Percentiles rank a stretch among this genome's conserved stretches.
phyloP scores from a whole-genome alignment of 192 early-diverging fungal genomes.

The Phycomyces nitens region DNA sequence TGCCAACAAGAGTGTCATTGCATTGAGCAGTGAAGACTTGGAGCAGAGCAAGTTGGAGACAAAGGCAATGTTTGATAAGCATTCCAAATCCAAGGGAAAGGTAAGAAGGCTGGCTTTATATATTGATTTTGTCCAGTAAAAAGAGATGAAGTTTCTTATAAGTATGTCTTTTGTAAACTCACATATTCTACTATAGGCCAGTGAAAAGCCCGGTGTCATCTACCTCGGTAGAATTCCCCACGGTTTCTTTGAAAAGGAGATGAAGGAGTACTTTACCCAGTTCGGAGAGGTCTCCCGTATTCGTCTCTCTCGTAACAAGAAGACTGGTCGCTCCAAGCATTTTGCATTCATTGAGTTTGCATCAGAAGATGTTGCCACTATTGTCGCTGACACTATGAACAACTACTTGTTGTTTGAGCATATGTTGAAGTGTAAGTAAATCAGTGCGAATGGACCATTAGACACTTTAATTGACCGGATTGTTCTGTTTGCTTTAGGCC shows the following conservation, averaged over 20 bases:
- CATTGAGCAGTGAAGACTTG: constrained; percentile 17
- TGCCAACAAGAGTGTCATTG: constrained; percentile 14
- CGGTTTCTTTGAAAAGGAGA: constrained; percentile 93
- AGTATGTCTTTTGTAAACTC: constrained; percentile 7
- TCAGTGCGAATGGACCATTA: not conserved
- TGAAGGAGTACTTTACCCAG: constrained; percentile 88
- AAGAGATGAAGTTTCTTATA: too few species aligned
- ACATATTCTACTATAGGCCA: not conserved
- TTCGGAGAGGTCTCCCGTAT: constrained; percentile 83
- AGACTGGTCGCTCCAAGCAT: constrained; percentile 90
- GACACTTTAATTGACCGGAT: too few species aligned
- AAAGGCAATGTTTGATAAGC: constrained; percentile 32
- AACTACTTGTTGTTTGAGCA: constrained; percentile 86
- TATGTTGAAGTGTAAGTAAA: constrained; percentile 71
- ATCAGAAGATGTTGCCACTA: constrained; percentile 72
- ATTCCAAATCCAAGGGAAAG: not conserved
- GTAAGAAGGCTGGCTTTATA: not conserved
- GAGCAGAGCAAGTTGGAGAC: constrained; percentile 32
- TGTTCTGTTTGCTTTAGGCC: constrained; percentile 27
- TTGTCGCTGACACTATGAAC: constrained; percentile 96
- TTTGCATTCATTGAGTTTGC: constrained; percentile 94
- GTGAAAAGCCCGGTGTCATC: constrained; percentile 63
- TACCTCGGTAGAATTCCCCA: constrained; percentile 93
- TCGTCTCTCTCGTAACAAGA: constrained; percentile 83
- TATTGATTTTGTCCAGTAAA: too few species aligned